Percentiles rank a stretch among this genome's conserved stretches.
These are phyloP conservation scores for Dioscorea dumetorum DNA, from an alignment of 106 monocot species.

Conservation along the genomic window DNA sequence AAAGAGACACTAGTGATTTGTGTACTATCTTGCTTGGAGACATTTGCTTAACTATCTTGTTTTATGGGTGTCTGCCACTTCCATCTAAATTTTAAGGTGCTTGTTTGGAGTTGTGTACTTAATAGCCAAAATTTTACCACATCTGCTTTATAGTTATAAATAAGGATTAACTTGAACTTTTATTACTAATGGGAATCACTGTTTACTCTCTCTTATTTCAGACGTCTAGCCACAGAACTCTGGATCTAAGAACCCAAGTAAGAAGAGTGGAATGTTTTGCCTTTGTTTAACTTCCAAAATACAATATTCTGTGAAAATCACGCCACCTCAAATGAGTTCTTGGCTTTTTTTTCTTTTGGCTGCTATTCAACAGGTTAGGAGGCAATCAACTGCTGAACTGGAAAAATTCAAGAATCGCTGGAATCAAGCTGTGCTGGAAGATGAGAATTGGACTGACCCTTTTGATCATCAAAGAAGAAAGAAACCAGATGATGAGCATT, in stretches of 20 bases:
- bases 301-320: neutral
- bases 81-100: too few species aligned
- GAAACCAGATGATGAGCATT: neutral
- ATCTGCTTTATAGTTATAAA: too few species aligned
- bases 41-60: too few species aligned
- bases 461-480: conserved; percentile 22
- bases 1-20: too few species aligned
- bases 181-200: too few species aligned
- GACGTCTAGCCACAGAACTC: conserved; percentile 27
- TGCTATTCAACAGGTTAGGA: conserved; percentile 49
- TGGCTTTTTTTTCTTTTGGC: neutral
- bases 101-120: too few species aligned
- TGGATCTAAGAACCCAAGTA: conserved; percentile 73
- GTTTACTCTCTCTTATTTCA: conserved; percentile 20
- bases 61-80: too few species aligned
- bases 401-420: conserved; percentile 69
- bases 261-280: conserved; percentile 1
- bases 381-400: conserved; percentile 83
- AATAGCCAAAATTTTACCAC: too few species aligned
- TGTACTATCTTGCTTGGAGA: too few species aligned
- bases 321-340: neutral
- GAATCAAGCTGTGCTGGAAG: conserved; percentile 58
- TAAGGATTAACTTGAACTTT: neutral
- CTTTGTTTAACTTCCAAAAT: neutral
- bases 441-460: conserved; percentile 56